Evolutionary conservation across 75 land plant genomes (phyloP).

Genomic region (Cunninghamia lanceolata): DNA sequence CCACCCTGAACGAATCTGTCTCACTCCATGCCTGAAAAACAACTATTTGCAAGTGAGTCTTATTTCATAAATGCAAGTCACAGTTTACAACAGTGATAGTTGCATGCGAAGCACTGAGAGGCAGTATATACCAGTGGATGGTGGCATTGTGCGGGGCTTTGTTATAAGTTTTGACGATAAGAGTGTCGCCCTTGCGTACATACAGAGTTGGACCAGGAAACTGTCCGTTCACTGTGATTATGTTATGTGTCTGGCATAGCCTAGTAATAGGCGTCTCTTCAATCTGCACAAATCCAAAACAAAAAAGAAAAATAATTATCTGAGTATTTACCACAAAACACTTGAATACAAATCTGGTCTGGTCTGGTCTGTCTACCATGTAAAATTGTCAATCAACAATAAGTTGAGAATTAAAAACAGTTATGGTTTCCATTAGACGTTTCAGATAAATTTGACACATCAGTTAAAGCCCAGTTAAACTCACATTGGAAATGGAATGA

Average conservation of each 20-base stretch:
- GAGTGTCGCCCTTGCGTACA: slow-evolving; percentile 16
- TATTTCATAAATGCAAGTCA: not conserved
- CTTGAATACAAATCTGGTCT: not conserved
- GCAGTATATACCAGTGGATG: slow-evolving; percentile 15
- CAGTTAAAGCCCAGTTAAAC: too few species aligned
- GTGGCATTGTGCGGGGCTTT: slow-evolving; percentile 17
- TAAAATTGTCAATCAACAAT: not conserved
- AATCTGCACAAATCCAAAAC: not conserved
- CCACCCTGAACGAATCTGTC: slow-evolving; percentile 10
- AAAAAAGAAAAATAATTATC: not conserved
- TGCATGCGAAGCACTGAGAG: not conserved
- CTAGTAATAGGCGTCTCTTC: not conserved
- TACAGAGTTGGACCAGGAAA: slow-evolving; percentile 20
- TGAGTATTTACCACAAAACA: not conserved
- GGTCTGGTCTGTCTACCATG: not conserved
- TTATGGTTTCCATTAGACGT: too few species aligned
- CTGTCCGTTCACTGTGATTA: slow-evolving; percentile 16
- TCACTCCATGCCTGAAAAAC: slow-evolving; percentile 19
- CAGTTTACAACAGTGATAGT: not conserved
- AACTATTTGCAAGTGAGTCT: not conserved
- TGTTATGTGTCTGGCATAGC: not conserved
- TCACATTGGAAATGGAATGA: too few species aligned
- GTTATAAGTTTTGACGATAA: slow-evolving; percentile 16
- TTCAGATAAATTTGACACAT: too few species aligned
- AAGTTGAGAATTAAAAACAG: not conserved